Evolutionary conservation across 495 filamentous ascomycete species (phyloP).

Genomic region (Penicillium mononematosum): DNA sequence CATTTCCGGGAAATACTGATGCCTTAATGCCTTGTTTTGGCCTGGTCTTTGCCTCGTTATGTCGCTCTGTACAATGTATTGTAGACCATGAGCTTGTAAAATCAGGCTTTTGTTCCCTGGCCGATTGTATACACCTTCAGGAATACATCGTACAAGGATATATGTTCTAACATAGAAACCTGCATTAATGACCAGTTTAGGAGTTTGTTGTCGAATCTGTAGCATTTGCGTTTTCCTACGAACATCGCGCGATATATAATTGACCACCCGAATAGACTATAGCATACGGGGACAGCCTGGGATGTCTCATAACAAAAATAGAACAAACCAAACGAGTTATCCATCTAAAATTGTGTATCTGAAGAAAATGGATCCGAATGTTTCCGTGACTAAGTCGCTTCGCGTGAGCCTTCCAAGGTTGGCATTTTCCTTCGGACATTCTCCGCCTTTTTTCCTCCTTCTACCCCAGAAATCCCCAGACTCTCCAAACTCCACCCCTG

Average conservation of each 20-base stretch:
- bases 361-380: background rate
- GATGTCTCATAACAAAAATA: background rate
- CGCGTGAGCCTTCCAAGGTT: background rate
- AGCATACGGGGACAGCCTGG: background rate
- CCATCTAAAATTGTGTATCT: background rate
- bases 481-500: background rate
- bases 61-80: no score
- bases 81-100: no score
- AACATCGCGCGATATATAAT: background rate
- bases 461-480: constrained; percentile 16
- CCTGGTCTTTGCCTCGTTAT: no score
- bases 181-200: background rate
- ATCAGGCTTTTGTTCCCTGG: no score
- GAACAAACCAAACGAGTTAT: background rate
- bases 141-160: background rate
- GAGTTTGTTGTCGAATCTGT: background rate
- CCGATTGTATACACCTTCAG: background rate
- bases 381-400: constrained; percentile 22
- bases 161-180: background rate
- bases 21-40: no score
- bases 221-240: no score
- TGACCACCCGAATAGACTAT: background rate
- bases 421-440: background rate
- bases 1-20: no score
- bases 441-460: constrained; percentile 17